Conservation (phyloP, 495 filamentous ascomycete genomes). For the Aspergillus cristatus region DNA sequence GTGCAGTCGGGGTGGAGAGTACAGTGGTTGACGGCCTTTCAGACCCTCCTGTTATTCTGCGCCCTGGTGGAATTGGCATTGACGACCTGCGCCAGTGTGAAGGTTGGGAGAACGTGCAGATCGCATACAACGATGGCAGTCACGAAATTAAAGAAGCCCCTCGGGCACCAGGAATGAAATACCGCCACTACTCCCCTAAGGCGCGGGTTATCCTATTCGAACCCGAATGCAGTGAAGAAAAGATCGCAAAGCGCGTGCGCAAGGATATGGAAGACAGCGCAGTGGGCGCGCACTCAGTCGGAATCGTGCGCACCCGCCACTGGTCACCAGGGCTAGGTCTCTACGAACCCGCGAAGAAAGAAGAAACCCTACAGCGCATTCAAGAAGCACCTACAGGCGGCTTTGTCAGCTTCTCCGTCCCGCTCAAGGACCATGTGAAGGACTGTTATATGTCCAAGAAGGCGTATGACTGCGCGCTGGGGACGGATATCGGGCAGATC, state of each 20-base stretch:
- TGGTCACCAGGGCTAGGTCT: constrained; percentile 32
- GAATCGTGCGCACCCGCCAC: constrained; percentile 36
- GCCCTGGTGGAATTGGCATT: constrained; percentile 86
- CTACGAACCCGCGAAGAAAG: constrained; percentile 14
- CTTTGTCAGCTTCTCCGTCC: constrained; percentile 23
- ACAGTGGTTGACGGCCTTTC: constrained; percentile 92
- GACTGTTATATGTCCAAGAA: constrained; percentile 19
- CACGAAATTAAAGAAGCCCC: constrained; percentile 45
- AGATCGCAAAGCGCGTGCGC: constrained; percentile 23
- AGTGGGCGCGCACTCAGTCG: constrained; percentile 33
- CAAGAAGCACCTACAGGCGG: constrained; percentile 17
- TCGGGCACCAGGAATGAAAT: constrained; percentile 95
- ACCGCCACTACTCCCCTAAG: constrained; percentile 92
- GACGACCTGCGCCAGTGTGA: constrained; percentile 63
- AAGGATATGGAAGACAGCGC: constrained; percentile 29
- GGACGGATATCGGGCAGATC: constrained; percentile 57
- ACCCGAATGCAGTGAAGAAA: constrained; percentile 24
- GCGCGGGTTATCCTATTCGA: constrained; percentile 83
- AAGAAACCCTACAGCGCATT: constrained; percentile 12
- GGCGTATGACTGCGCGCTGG: constrained; percentile 50
- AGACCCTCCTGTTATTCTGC: constrained; percentile 66
- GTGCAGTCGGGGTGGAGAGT: constrained; percentile 85
- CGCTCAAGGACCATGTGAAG: constrained; percentile 18
- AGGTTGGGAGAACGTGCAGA: constrained; percentile 70
- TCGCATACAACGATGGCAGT: constrained; percentile 63